These are phyloP conservation scores for Candida saitoana DNA, from an alignment of 805 yeast genomes.

Conservation along the genomic window DNA sequence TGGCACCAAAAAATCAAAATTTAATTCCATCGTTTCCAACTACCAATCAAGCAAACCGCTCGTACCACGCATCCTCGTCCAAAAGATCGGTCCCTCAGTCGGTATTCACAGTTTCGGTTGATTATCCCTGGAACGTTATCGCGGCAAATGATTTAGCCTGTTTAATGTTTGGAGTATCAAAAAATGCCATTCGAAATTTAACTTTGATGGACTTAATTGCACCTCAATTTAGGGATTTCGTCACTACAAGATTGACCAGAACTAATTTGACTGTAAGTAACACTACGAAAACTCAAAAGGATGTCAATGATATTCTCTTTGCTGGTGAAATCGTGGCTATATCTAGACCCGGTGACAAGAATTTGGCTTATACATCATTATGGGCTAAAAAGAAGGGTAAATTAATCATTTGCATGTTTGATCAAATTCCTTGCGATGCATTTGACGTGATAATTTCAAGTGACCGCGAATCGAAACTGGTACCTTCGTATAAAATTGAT, in stretches of 20 bases:
- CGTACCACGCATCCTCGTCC: constrained; percentile 63
- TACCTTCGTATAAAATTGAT: constrained; percentile 16
- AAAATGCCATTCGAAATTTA: constrained; percentile 54
- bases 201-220: constrained; percentile 75
- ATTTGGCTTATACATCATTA: constrained; percentile 76
- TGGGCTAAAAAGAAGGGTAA: constrained; percentile 83
- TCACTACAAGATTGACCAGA: constrained; percentile 49
- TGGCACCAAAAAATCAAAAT: constrained; percentile 1
- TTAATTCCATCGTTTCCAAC: constrained; percentile 1
- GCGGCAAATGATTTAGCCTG: constrained; percentile 91
- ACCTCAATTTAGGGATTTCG: constrained; percentile 69
- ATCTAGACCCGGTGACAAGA: constrained; percentile 56
- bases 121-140: constrained; percentile 72
- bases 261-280: constrained; percentile 14
- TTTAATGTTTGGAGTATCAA: constrained; percentile 76
- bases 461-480: constrained; percentile 3
- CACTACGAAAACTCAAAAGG: constrained; percentile 12
- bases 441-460: constrained; percentile 48
- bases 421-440: constrained; percentile 68
- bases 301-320: constrained; percentile 49
- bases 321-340: constrained; percentile 86
- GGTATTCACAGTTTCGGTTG: constrained; percentile 71
- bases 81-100: constrained; percentile 78
- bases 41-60: constrained; percentile 28
- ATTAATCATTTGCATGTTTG: constrained; percentile 77